Percentiles rank a stretch among this genome's conserved stretches.
These are phyloP conservation scores for Mycena leptocephala DNA, from an alignment of 768 basidiomycete genomes.

Conservation along the genomic window DNA sequence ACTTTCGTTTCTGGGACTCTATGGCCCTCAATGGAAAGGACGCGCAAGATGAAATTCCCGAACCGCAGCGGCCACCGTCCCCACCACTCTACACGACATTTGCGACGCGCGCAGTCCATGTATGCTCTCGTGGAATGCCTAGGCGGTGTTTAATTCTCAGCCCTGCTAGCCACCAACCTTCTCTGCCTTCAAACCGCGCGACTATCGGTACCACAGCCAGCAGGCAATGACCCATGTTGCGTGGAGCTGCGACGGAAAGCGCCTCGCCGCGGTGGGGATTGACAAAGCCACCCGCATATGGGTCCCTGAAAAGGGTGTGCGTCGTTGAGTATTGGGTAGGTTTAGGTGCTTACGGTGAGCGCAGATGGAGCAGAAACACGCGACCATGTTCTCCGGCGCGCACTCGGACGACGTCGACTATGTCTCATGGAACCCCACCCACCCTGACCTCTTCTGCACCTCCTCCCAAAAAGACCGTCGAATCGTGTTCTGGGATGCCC, in stretches of 20 bases:
- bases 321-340: conserved; percentile 41
- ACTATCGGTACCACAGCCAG: conserved; percentile 75
- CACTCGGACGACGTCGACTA: conserved; percentile 89
- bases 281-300: conserved; percentile 87
- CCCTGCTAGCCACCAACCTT: conserved; percentile 79
- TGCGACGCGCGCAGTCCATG: conserved; percentile 80
- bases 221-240: conserved; percentile 85
- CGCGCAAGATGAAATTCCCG: conserved; percentile 72
- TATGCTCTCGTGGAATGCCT: conserved; percentile 56
- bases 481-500: conserved; percentile 89
- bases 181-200: conserved; percentile 85
- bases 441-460: conserved; percentile 87
- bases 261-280: conserved; percentile 85
- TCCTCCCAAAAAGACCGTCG: conserved; percentile 84
- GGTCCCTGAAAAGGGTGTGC: conserved; percentile 84
- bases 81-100: conserved; percentile 84
- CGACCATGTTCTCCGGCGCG: conserved; percentile 77
- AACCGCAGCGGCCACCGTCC: conserved; percentile 76
- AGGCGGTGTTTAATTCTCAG: conserved; percentile 13
- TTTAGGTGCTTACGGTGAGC: conserved; percentile 3
- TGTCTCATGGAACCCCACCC: conserved; percentile 88
- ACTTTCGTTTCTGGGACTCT: neutral
- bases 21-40: conserved; percentile 51
- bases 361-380: conserved; percentile 82
- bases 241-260: conserved; percentile 90